Conservation (phyloP, 495 filamentous ascomycete species). For the Daldinia concentrica region DNA sequence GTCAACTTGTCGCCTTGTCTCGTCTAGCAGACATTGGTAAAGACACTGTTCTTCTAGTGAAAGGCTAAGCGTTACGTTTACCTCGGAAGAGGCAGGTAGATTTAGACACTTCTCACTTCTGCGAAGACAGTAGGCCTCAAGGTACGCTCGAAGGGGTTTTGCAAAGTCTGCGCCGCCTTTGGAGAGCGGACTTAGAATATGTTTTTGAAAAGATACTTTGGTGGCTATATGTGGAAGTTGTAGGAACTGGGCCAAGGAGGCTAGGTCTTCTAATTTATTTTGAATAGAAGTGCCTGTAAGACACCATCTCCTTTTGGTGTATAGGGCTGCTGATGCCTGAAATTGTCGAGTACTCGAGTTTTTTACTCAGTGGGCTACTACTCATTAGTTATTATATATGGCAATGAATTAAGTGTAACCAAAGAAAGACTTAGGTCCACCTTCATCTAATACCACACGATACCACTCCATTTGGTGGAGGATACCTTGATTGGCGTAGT, state of each 20-base stretch:
- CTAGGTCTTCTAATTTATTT: neutral
- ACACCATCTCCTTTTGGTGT: neutral
- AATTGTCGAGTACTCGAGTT: neutral
- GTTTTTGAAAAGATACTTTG: neutral
- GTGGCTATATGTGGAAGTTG: neutral
- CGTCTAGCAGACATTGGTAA: neutral
- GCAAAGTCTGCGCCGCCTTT: neutral
- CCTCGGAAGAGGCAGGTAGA: neutral
- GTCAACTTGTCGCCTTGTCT: neutral
- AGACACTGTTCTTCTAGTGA: neutral
- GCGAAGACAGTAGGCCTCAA: neutral
- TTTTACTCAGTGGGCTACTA: neutral
- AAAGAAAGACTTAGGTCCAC: neutral
- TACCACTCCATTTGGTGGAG: conserved; percentile 76
- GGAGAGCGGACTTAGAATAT: neutral
- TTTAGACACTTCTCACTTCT: neutral
- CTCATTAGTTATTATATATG: neutral
- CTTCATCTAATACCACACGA: conserved; percentile 82
- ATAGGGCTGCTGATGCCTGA: neutral
- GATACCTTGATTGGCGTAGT: conserved; percentile 57
- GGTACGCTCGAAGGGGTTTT: neutral
- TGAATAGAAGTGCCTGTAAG: neutral
- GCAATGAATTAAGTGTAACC: neutral
- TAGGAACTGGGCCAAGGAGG: neutral
- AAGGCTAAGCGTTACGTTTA: neutral